Evolutionary conservation across 768 basidiomycete species (phyloP).

Genomic region (Boletus tylopilopsis): DNA sequence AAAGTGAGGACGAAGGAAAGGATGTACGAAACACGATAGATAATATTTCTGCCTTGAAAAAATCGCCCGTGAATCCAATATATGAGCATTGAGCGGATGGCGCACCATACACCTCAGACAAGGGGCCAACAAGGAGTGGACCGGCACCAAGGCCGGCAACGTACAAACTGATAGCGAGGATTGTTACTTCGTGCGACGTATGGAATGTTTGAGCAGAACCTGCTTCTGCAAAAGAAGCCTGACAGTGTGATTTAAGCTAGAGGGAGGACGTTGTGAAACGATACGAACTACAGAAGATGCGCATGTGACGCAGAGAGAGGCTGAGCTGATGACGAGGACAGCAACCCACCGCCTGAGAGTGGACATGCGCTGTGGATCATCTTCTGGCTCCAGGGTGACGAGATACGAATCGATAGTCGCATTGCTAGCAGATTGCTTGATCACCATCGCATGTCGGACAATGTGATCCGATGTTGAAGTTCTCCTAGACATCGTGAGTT

Average conservation of each 20-base stretch:
- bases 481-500: conserved; percentile 4
- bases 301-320: conserved; percentile 49
- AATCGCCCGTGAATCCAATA: background rate
- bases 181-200: conserved; percentile 50
- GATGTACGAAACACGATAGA: conserved; percentile 41
- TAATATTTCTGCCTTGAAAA: conserved; percentile 52
- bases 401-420: conserved; percentile 13
- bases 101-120: conserved; percentile 37
- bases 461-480: conserved; percentile 5
- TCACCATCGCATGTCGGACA: conserved; percentile 8
- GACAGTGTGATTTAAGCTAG: background rate
- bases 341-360: conserved; percentile 44
- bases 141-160: conserved; percentile 36
- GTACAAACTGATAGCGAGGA: conserved; percentile 46
- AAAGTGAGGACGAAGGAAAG: conserved; percentile 42
- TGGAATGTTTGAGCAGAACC: conserved; percentile 51
- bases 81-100: background rate
- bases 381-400: conserved; percentile 39
- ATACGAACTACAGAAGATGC: conserved; percentile 53
- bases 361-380: conserved; percentile 42
- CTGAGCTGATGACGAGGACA: conserved; percentile 44
- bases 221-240: conserved; percentile 63
- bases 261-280: background rate
- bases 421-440: background rate
- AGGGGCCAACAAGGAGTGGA: conserved; percentile 38